Conservation (phyloP, 176 grass and related monocot species). For the Oryza nivara region DNA sequence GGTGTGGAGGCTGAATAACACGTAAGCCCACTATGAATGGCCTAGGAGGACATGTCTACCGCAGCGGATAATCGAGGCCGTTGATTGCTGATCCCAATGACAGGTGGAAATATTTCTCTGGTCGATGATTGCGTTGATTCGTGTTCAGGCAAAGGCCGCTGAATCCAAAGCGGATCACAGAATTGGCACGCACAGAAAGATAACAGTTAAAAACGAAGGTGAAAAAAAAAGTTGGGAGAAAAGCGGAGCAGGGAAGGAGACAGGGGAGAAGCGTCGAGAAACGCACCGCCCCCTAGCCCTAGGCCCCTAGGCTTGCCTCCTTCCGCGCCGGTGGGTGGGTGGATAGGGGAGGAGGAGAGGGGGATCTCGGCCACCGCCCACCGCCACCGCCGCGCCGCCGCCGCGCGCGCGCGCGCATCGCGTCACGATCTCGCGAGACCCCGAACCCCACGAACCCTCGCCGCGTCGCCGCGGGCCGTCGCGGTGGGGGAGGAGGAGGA, state of each 20-base stretch:
- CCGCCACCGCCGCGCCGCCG: neutral
- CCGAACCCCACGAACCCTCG: neutral
- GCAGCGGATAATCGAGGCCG: neutral
- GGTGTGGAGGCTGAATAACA: too few relatives aligned
- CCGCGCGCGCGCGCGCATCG: constrained; percentile 26
- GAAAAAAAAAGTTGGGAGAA: neutral
- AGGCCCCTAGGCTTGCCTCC: neutral
- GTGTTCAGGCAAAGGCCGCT: neutral
- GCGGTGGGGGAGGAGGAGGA: constrained; percentile 21
- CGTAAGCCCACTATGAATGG: too few relatives aligned
- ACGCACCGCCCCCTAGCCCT: constrained; percentile 7
- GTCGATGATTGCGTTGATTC: neutral
- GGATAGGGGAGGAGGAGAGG: constrained; percentile 3
- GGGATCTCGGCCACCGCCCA: constrained; percentile 42
- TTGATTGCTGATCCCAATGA: neutral
- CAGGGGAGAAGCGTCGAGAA: constrained; percentile 48
- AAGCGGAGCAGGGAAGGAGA: neutral
- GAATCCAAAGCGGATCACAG: constrained; percentile 47
- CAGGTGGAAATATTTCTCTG: too few relatives aligned
- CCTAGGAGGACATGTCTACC: too few relatives aligned
- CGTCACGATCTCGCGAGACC: neutral
- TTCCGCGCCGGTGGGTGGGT: constrained; percentile 45
- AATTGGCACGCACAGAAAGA: constrained; percentile 24
- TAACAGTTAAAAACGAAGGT: neutral
- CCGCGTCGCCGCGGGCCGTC: neutral